Evolutionary conservation across 2,329 filamentous ascomycete species (phyloP).

Genomic region (Pseudocercospora eumusae): DNA sequence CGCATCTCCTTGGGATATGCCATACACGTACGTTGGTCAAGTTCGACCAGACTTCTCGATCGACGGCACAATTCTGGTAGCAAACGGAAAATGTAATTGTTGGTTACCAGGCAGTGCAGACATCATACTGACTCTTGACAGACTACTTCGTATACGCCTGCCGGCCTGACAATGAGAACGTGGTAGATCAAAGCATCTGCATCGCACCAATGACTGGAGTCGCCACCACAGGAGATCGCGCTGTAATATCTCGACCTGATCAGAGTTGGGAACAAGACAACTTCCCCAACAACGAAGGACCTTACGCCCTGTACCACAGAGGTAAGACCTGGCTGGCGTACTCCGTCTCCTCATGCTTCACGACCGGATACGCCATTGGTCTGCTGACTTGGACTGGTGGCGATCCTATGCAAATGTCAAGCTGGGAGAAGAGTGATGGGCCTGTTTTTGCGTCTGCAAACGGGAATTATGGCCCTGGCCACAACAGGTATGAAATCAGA

Average conservation of each 20-base stretch:
- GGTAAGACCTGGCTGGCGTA: conserved; percentile 9
- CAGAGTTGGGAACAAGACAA: conserved; percentile 10
- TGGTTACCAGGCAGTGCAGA: background rate
- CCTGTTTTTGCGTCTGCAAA: conserved; percentile 16
- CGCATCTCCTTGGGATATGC: conserved; percentile 4
- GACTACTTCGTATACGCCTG: conserved; percentile 16
- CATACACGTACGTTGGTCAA: conserved; percentile 11
- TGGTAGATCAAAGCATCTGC: conserved; percentile 10
- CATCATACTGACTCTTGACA: background rate
- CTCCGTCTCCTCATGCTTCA: conserved; percentile 11
- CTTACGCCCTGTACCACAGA: conserved; percentile 9
- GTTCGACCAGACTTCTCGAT: conserved; percentile 11
- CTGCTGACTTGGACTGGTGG: conserved; percentile 8
- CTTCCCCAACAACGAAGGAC: conserved; percentile 12
- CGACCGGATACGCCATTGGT: conserved; percentile 7
- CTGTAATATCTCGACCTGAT: conserved; percentile 8
- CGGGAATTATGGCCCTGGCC: conserved; percentile 16
- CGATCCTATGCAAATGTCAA: conserved; percentile 11
- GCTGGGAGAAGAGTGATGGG: conserved; percentile 12
- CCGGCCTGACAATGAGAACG: background rate
- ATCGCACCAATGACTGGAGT: conserved; percentile 11
- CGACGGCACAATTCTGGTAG: conserved; percentile 13
- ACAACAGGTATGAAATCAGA: conserved; percentile 3
- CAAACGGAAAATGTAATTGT: conserved; percentile 4
- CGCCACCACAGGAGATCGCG: conserved; percentile 6